phyloP scores from a whole-genome alignment of 202 grass and related monocot species.

The Setaria viridis region DNA sequence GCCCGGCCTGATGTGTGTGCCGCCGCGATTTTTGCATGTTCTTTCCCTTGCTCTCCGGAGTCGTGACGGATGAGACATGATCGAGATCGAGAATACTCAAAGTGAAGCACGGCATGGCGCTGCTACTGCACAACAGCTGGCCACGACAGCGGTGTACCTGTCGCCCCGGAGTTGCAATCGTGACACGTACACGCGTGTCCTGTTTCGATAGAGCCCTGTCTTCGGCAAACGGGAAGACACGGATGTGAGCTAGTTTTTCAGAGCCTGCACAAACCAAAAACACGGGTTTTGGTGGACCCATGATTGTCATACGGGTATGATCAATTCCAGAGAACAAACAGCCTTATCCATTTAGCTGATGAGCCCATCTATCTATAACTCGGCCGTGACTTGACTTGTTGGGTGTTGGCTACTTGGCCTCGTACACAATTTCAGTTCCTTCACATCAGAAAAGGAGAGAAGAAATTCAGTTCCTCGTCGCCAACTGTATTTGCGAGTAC shows the following conservation, averaged over 20 bases:
- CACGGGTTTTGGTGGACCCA: background rate
- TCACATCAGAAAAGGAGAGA: background rate
- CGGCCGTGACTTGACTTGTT: background rate
- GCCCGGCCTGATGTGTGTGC: background rate
- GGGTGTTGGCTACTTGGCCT: background rate
- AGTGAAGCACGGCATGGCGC: background rate
- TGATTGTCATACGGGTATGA: background rate
- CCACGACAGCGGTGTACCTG: constrained; percentile 27
- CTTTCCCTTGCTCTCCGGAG: background rate
- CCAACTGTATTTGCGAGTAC: constrained; percentile 5
- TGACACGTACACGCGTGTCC: constrained; percentile 25
- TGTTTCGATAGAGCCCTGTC: background rate
- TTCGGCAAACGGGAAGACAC: background rate
- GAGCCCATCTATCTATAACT: background rate
- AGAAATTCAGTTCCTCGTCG: background rate
- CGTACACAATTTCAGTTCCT: background rate
- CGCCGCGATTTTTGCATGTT: background rate
- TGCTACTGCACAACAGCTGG: constrained; percentile 40
- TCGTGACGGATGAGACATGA: background rate
- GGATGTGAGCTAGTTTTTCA: background rate
- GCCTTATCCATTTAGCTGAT: background rate
- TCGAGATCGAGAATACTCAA: background rate
- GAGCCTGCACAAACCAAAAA: background rate
- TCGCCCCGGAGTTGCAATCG: constrained; percentile 1
- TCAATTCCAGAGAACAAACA: background rate